Conservation (phyloP, 306 rosid species). For the Cucurbita argyrosperma region DNA sequence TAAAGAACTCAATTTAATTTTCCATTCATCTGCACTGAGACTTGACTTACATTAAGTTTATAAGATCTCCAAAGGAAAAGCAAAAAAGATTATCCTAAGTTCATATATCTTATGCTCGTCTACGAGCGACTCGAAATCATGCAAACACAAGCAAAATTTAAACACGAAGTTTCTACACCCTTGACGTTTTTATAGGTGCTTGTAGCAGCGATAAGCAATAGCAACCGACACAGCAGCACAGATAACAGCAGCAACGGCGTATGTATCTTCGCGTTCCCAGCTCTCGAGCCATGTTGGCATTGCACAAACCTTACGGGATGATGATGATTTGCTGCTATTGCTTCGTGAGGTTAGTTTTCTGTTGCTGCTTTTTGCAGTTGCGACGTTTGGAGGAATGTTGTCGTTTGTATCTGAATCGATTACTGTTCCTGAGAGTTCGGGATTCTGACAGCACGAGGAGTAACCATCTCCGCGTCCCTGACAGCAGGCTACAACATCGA, state of each 20-base stretch:
- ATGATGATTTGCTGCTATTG: slow-evolving; percentile 41
- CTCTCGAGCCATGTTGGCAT: slow-evolving; percentile 67
- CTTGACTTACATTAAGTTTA: not conserved
- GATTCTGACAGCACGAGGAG: slow-evolving; percentile 42
- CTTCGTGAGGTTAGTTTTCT: slow-evolving; percentile 21
- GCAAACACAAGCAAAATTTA: not conserved
- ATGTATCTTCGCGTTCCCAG: slow-evolving; percentile 89
- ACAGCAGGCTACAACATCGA: slow-evolving; percentile 38
- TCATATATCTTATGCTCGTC: not conserved
- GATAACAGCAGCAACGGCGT: slow-evolving; percentile 63
- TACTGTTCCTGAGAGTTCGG: slow-evolving; percentile 12
- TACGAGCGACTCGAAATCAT: not conserved
- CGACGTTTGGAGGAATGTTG: slow-evolving; percentile 25
- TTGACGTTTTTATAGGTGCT: slow-evolving; percentile 18
- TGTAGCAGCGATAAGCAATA: slow-evolving; percentile 77
- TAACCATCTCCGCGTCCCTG: slow-evolving; percentile 23
- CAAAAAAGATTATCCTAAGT: not conserved
- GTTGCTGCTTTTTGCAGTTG: slow-evolving; percentile 21
- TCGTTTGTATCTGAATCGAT: slow-evolving; percentile 22
- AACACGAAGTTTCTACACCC: not conserved
- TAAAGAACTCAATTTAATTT: slow-evolving; percentile 1
- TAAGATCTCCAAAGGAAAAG: not conserved
- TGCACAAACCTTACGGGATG: slow-evolving; percentile 34
- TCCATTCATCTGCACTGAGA: not conserved
- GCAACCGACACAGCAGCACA: slow-evolving; percentile 75